Base-by-base conservation (phyloP, 148 eudicot species). In the Rhododendron simsii region DNA sequence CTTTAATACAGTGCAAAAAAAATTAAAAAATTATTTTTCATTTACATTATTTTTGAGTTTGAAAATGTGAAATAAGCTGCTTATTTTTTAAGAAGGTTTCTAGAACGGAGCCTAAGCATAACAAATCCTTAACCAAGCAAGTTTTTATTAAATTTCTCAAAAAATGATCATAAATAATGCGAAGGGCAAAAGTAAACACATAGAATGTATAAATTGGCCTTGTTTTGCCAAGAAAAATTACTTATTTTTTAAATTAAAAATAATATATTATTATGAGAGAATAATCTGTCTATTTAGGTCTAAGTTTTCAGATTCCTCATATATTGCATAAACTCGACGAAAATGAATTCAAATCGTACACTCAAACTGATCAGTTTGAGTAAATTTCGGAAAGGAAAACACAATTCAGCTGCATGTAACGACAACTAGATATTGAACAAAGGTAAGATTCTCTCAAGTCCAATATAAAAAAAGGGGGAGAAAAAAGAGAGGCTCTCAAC, bases 241-340 rank as follows among this genome's bases (percentile, higher is more conserved):
- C 1, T 41, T 41, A 41, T 6, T 6, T 41, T 41, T 41, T 41
- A 0, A 41, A 41, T 41, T 41, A 6, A 41, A 41, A 5, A 0
- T 41, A 0, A 41, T 41, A 1, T 41, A 41, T 41, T 41, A 41
- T 41, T 41, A 7, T 41, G 7, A 41, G 0, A 5, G 1, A 41
- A 41, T 41, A 0, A 41, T 0, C 1, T 6, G 7, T 41, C 1
- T 5, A 30, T 30, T 30, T 30, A 5, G 45, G 45, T 0, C 7
- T 71, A 8, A 26, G 13, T 30, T 30, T 73, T 13, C 33, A 11
- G 7, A 73, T 73, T 73, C 2, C 16, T 8, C 21, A 33, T 4
- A 14, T 3, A 71, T 7, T 30, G 41, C 76, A 71, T 26, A 30
- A 71, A 73, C 16, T 30, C 18, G 5, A 1, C 16, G 9, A 33